Evolutionary conservation across 1,284 basidiomycete genomes (phyloP), one percentile per base, ranked within the genome.

Genomic region (Waitea zeae): DNA sequence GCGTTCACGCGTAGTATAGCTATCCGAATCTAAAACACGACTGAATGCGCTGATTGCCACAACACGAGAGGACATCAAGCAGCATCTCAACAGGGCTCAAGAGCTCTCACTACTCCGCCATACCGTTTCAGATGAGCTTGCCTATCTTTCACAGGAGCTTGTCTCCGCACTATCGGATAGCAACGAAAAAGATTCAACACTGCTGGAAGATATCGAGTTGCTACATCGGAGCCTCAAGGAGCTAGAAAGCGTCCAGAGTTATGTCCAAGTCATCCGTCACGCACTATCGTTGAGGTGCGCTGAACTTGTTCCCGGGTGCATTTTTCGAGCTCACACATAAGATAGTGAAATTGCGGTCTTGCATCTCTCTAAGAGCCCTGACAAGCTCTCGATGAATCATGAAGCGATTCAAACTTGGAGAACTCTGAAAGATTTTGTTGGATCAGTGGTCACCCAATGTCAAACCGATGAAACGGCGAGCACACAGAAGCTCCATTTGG

Each of bases 171-270:
- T 68, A 19, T 58, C 59, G 7, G 60, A 57, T 14, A n/a, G n/a
- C n/a, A 59, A 57, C 26, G 59, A 64, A 3, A 54, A 50, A 20
- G 49, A 57, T 28, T 58, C 72, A 1, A 81, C 77, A 1, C 56
- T 87, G 9, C 58, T 92, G n/a, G 82, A 92, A 53, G 75, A 75
- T 27, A 61, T 89, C 40, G 82, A 90, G 48, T 66, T 64, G 0
- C 53, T 83, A 37, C 80, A 86, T 48, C 61, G 68, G 36, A 68
- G 67, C 46, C 49, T 92, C 43, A 75, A 70, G 47, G 78, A 83
- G 46, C 60, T 90, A 20, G 64, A 80, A 45, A 70, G 68, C 35
- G 72, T 87, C 6, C 72, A 74, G 45, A 63, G 67, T 15, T 93
- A 92, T 53, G 70, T 84, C 4, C 67, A 68, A 33, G 60, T 88